phyloP scores from a whole-genome alignment of 768 basidiomycete genomes.

The Boletus edulis region DNA sequence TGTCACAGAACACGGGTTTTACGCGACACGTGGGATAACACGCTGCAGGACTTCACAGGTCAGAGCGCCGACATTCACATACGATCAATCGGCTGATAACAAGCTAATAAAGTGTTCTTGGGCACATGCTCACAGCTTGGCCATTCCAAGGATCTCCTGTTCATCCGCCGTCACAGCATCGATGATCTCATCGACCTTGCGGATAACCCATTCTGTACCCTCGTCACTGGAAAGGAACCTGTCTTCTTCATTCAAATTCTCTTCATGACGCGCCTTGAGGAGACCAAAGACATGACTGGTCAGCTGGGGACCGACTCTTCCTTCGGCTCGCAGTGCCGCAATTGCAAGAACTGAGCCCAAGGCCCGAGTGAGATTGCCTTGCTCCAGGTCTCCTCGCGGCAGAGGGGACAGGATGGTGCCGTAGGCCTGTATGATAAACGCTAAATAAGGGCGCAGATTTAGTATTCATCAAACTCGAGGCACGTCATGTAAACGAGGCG shows the following conservation, averaged over 20 bases:
- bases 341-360: slow-evolving; percentile 83
- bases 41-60: slow-evolving; percentile 25
- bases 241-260: slow-evolving; percentile 65
- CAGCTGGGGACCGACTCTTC: slow-evolving; percentile 82
- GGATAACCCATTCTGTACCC: slow-evolving; percentile 86
- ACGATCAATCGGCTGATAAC: slow-evolving; percentile 32
- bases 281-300: slow-evolving; percentile 88
- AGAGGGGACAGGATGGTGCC: slow-evolving; percentile 75
- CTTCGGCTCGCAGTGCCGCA: slow-evolving; percentile 82
- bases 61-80: slow-evolving; percentile 17
- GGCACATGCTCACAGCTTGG: slow-evolving; percentile 54
- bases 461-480: slow-evolving; percentile 32
- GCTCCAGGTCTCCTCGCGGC: slow-evolving; percentile 63
- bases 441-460: slow-evolving; percentile 40
- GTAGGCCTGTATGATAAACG: slow-evolving; percentile 85
- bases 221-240: slow-evolving; percentile 81
- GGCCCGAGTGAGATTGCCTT: slow-evolving; percentile 83
- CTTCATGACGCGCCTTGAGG: slow-evolving; percentile 71
- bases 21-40: slow-evolving; percentile 33
- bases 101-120: slow-evolving; percentile 24
- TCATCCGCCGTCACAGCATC: slow-evolving; percentile 62
- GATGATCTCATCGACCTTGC: slow-evolving; percentile 76
- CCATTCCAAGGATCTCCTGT: slow-evolving; percentile 40
- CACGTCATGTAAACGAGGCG: slow-evolving; percentile 32
- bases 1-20: slow-evolving; percentile 30